Base-by-base conservation (phyloP, 208 protist species). In the Trypanosoma boissoni region DNA sequence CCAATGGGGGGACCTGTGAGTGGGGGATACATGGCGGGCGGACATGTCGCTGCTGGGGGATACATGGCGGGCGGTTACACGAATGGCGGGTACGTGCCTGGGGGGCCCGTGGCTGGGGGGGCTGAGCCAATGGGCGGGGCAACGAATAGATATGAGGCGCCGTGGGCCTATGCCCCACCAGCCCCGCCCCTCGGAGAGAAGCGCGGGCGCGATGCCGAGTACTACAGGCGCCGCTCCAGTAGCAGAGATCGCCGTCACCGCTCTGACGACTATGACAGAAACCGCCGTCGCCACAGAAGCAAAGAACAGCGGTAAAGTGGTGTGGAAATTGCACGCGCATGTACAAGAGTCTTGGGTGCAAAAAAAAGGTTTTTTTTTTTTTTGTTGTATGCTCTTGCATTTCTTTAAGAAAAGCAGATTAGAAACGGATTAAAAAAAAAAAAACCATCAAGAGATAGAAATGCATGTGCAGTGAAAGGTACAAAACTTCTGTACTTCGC, bases 1-100 rank as follows among this genome's bases (percentile, higher is more conserved):
- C n/a, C n/a, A n/a, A n/a, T n/a, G n/a, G n/a, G n/a, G n/a, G n/a
- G n/a, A n/a, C n/a, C n/a, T n/a, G n/a, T n/a, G n/a, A 14, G 45
- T 27, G 39, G 55, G 20, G 54, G 72, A 14, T 58, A 74, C 28
- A 65, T 57, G 55, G 45, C 61, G 18, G 57, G 68, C 36, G 50
- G 61, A 39, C 37, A 58, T 29, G 48, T 55, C 1, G 45, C 32
- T 34, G 21, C 21, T 21, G 20, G 50, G 50, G 24, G n/a, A n/a
- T n/a, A n/a, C n/a, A n/a, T n/a, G n/a, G n/a, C n/a, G n/a, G n/a
- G n/a, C n/a, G n/a, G n/a, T n/a, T n/a, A n/a, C n/a, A n/a, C n/a
- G n/a, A n/a, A n/a, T n/a, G n/a, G n/a, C n/a, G n/a, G n/a, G n/a
- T n/a, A n/a, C n/a, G n/a, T n/a, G n/a, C n/a, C n/a, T n/a, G n/a